Evolutionary conservation across 495 filamentous ascomycete genomes (phyloP).

Genomic region (Penicillium lividum): DNA sequence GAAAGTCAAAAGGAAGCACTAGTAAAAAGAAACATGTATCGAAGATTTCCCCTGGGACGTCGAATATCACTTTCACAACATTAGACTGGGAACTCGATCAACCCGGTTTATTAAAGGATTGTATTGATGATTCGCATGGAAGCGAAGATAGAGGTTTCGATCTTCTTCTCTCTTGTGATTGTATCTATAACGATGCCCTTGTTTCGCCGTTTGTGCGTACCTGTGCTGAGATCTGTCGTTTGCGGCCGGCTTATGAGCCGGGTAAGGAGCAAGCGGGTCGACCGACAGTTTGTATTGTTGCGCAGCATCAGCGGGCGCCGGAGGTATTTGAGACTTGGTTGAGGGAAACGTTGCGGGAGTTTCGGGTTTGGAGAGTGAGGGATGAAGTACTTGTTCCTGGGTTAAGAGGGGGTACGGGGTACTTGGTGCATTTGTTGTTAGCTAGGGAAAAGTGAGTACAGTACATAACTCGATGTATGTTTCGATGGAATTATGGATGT

Average conservation of each 20-base stretch:
- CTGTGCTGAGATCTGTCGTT: slow-evolving; percentile 73
- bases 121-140: slow-evolving; percentile 15
- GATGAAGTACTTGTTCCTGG: slow-evolving; percentile 57
- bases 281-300: slow-evolving; percentile 70
- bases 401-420: slow-evolving; percentile 54
- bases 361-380: slow-evolving; percentile 77
- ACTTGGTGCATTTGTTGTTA: slow-evolving; percentile 46
- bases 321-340: slow-evolving; percentile 88
- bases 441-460: slow-evolving; percentile 21
- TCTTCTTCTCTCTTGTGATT: slow-evolving; percentile 78
- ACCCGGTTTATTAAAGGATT: slow-evolving; percentile 32
- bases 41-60: slow-evolving; percentile 2
- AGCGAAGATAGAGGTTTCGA: slow-evolving; percentile 48
- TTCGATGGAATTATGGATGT: neutral
- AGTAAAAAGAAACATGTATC: slow-evolving; percentile 18
- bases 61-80: slow-evolving; percentile 43
- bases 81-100: slow-evolving; percentile 50
- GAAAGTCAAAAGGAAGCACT: slow-evolving; percentile 22
- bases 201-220: slow-evolving; percentile 80
- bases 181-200: slow-evolving; percentile 85
- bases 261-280: slow-evolving; percentile 9
- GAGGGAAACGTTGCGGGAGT: slow-evolving; percentile 59
- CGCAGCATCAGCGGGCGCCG: slow-evolving; percentile 80
- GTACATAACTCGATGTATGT: neutral
- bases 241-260: slow-evolving; percentile 42